phyloP scores from a whole-genome alignment of 148 eudicot genomes.

The Diospyros lotus region DNA sequence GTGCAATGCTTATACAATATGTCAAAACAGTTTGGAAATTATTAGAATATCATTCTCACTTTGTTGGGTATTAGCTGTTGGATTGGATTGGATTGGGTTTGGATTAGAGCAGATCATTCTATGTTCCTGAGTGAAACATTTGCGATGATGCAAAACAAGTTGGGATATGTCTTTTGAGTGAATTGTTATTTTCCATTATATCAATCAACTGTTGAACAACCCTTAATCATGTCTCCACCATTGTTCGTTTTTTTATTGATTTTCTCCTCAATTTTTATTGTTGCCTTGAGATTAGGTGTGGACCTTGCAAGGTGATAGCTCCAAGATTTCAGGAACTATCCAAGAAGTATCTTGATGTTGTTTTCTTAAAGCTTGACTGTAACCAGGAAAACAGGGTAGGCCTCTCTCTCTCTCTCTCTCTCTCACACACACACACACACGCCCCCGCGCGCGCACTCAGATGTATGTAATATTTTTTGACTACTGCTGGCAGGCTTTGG shows the following conservation, averaged over 20 bases:
- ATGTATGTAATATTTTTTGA: neutral
- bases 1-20: no score
- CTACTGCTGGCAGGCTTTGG: slow-evolving; percentile 54
- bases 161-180: neutral
- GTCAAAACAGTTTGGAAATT: neutral
- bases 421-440: neutral
- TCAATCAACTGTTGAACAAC: neutral
- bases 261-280: neutral
- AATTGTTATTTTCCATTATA: neutral
- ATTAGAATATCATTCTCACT: neutral
- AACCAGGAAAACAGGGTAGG: slow-evolving; percentile 75
- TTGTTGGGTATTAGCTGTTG: neutral
- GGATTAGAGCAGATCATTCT: neutral
- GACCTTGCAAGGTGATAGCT: slow-evolving; percentile 92
- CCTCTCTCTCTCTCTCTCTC: slow-evolving; percentile 3
- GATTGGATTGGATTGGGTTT: neutral
- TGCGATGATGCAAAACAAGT: neutral
- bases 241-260: neutral
- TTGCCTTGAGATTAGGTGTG: slow-evolving; percentile 53
- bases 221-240: neutral
- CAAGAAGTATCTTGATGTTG: slow-evolving; percentile 56
- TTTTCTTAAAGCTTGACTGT: slow-evolving; percentile 88
- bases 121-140: neutral
- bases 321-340: slow-evolving; percentile 70
- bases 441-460: no score